Percentiles rank a stretch among this genome's conserved stretches.
These are phyloP conservation scores for Coemansia nantahalensis DNA, from an alignment of 192 early-diverging fungal species.

Conservation along the genomic window DNA sequence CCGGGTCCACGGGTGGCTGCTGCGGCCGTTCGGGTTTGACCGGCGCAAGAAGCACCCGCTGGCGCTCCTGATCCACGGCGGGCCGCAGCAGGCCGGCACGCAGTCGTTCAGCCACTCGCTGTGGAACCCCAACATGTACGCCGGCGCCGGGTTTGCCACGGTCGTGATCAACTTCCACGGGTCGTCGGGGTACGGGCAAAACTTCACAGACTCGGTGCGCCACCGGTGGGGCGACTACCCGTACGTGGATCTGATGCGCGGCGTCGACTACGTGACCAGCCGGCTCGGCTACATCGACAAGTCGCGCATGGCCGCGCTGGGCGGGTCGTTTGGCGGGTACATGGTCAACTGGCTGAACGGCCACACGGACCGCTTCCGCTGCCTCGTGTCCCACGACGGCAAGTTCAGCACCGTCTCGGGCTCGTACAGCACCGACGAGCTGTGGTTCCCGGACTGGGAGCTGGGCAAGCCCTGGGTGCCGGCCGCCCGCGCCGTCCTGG, in stretches of 20 bases:
- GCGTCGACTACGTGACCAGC: conserved; percentile 60
- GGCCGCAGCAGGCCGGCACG: conserved; percentile 69
- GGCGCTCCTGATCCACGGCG: conserved; percentile 79
- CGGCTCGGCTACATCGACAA: conserved; percentile 58
- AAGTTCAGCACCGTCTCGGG: conserved; percentile 61
- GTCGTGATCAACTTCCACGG: conserved; percentile 76
- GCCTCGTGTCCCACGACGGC: conserved; percentile 74
- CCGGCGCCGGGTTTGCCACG: conserved; percentile 67
- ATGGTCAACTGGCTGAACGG: conserved; percentile 88
- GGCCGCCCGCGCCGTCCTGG: conserved; percentile 55
- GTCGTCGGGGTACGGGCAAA: conserved; percentile 75
- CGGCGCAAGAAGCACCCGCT: conserved; percentile 62
- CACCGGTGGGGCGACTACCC: conserved; percentile 77
- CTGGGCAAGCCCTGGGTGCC: conserved; percentile 60
- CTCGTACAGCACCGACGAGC: conserved; percentile 76
- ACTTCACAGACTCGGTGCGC: conserved; percentile 69
- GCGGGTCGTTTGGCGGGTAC: conserved; percentile 80
- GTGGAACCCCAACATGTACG: conserved; percentile 75
- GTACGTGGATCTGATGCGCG: conserved; percentile 71
- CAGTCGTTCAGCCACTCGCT: conserved; percentile 57
- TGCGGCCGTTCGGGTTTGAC: conserved; percentile 63
- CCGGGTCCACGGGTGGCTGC: conserved; percentile 55
- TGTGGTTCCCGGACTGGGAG: conserved; percentile 78
- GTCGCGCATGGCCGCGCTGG: conserved; percentile 60
- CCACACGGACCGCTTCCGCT: conserved; percentile 66